Percentiles rank a stretch among this genome's conserved stretches.
Conservation (phyloP, 345 rosid genomes). For the Populus tremula region DNA sequence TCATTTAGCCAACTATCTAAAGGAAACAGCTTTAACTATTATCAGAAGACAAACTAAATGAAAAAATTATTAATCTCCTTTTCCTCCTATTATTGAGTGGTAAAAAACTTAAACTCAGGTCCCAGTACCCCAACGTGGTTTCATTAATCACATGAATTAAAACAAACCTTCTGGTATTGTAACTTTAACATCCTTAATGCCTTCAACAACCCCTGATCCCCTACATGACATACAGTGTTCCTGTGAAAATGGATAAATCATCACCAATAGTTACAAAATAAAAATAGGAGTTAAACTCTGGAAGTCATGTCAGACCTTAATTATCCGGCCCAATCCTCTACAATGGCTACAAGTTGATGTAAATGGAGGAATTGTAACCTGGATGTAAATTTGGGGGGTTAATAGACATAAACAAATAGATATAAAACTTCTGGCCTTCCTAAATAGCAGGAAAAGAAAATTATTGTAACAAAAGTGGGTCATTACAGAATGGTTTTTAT, state of each 20-base stretch:
- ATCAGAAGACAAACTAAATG: slow-evolving; percentile 6
- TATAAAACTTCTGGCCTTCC: background rate
- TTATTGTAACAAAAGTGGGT: slow-evolving; percentile 16
- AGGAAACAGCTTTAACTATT: background rate
- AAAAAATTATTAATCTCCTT: slow-evolving; percentile 12
- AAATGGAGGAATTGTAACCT: slow-evolving; percentile 95
- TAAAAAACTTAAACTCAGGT: slow-evolving; percentile 5
- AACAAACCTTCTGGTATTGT: slow-evolving; percentile 74
- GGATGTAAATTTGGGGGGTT: slow-evolving; percentile 21
- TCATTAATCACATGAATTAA: slow-evolving; percentile 13
- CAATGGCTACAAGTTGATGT: slow-evolving; percentile 73
- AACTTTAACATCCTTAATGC: slow-evolving; percentile 63
- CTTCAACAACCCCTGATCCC: slow-evolving; percentile 81
- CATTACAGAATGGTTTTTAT: slow-evolving; percentile 4
- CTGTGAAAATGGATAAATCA: slow-evolving; percentile 39
- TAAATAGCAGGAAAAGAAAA: slow-evolving; percentile 1
- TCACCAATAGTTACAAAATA: background rate
- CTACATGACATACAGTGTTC: slow-evolving; percentile 62
- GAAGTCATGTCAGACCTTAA: slow-evolving; percentile 53
- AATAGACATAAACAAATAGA: slow-evolving; percentile 2
- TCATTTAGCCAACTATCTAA: background rate
- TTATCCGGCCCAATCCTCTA: slow-evolving; percentile 63
- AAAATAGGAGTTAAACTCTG: background rate
- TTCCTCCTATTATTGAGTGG: background rate
- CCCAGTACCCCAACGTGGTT: background rate